These are phyloP conservation scores for Venturia asperata DNA, from an alignment of 2,329 filamentous ascomycete species.

Conservation along the genomic window DNA sequence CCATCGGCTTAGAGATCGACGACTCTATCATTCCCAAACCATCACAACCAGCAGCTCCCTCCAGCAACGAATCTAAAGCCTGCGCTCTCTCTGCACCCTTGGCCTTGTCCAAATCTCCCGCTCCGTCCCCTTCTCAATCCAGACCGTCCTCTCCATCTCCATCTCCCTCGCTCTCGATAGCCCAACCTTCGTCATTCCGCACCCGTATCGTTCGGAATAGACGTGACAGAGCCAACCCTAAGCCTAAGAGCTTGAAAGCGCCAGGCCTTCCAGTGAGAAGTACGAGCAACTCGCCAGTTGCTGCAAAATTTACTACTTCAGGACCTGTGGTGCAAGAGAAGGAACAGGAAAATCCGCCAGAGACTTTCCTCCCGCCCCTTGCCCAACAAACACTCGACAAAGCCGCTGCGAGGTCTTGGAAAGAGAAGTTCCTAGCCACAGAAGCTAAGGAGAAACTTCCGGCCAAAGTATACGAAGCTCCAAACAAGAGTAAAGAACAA, in stretches of 20 bases:
- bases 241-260: not conserved
- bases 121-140: not conserved
- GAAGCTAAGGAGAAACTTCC: slow-evolving; percentile 1
- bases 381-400: slow-evolving; percentile 6
- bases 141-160: not conserved
- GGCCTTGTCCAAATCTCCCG: not conserved
- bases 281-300: not conserved
- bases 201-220: not conserved
- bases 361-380: not conserved
- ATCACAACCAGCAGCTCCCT: not conserved
- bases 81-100: not conserved
- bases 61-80: not conserved
- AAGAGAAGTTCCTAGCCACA: slow-evolving; percentile 4
- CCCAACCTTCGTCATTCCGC: not conserved
- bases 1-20: not conserved
- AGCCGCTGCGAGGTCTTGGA: slow-evolving; percentile 2
- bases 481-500: not conserved
- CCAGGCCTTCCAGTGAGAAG: not conserved
- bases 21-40: not conserved
- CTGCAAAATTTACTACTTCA: not conserved
- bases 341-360: not conserved
- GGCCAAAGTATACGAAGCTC: not conserved
- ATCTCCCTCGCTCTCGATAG: not conserved
- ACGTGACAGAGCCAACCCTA: not conserved
- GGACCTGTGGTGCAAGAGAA: not conserved